Evolutionary conservation across 2,329 filamentous ascomycete genomes (phyloP).

Genomic region (Fusarium piperis): DNA sequence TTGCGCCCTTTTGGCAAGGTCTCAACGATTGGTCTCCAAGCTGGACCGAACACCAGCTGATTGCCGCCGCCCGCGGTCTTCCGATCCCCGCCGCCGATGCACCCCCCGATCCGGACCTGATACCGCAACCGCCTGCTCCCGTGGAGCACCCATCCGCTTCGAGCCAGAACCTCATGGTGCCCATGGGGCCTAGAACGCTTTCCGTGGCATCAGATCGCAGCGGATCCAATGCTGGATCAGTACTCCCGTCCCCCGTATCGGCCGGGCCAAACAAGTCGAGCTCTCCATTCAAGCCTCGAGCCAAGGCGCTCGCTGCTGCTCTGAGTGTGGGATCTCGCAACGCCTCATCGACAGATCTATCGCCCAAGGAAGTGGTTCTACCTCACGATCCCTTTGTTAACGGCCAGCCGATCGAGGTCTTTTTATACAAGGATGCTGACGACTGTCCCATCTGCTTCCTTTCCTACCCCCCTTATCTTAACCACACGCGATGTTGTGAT

Average conservation of each 20-base stretch:
- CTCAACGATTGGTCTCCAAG: conserved; percentile 87
- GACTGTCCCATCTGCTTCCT: conserved; percentile 98
- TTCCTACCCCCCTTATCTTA: conserved; percentile 93
- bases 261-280: conserved; percentile 50
- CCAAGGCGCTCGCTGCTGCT: conserved; percentile 88
- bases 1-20: conserved; percentile 96
- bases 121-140: conserved; percentile 57
- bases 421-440: conserved; percentile 87
- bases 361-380: conserved; percentile 80
- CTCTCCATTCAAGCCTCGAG: conserved; percentile 79
- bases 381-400: conserved; percentile 89
- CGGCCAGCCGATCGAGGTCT: conserved; percentile 92
- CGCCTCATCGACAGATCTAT: conserved; percentile 75
- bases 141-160: conserved; percentile 59
- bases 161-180: conserved; percentile 74
- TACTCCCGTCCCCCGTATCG: conserved; percentile 58
- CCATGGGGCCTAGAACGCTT: conserved; percentile 79
- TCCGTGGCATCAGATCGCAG: conserved; percentile 80
- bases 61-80: conserved; percentile 86
- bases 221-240: conserved; percentile 69
- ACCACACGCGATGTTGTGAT: conserved; percentile 93
- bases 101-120: conserved; percentile 75
- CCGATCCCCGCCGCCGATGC: conserved; percentile 86
- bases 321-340: conserved; percentile 79
- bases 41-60: conserved; percentile 96